Evolutionary conservation across 495 filamentous ascomycete genomes (phyloP).

Genomic region (Penicillium robsamsonii): DNA sequence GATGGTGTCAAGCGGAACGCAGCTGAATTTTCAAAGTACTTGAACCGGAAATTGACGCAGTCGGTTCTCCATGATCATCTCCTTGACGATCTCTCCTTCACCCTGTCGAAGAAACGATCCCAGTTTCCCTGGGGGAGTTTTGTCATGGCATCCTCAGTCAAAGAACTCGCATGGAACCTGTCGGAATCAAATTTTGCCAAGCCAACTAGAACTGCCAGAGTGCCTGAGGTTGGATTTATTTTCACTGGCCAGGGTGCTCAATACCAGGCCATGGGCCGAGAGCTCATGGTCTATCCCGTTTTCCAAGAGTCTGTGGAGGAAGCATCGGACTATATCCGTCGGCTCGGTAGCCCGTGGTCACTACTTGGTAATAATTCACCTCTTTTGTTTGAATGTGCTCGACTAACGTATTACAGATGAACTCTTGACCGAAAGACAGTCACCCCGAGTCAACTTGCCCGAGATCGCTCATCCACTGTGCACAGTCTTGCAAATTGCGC

Average conservation of each 20-base stretch:
- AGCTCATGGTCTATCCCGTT: constrained; percentile 28
- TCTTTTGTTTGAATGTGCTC: constrained; percentile 22
- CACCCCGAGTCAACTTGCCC: constrained; percentile 26
- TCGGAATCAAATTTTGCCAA: constrained; percentile 18
- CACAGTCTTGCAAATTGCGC: constrained; percentile 43
- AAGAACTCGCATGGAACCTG: constrained; percentile 25
- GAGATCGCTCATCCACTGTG: constrained; percentile 39
- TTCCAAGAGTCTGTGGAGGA: constrained; percentile 28
- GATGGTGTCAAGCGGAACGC: constrained; percentile 30
- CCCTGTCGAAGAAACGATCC: constrained; percentile 23
- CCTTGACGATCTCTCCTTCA: constrained; percentile 28
- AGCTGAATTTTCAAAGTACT: constrained; percentile 20
- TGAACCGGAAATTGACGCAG: constrained; percentile 7
- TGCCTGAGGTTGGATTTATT: constrained; percentile 22
- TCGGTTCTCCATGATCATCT: constrained; percentile 8
- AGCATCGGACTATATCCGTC: constrained; percentile 24
- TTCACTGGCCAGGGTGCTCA: constrained; percentile 43
- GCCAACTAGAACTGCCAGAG: constrained; percentile 10
- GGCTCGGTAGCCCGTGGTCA: constrained; percentile 32
- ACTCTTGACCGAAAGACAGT: constrained; percentile 16
- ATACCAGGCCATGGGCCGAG: constrained; percentile 32
- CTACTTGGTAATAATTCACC: constrained; percentile 25
- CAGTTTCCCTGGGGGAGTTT: constrained; percentile 28
- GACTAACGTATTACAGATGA: constrained; percentile 18
- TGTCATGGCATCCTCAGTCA: constrained; percentile 20